Base-by-base conservation (phyloP, 2,329 filamentous ascomycete genomes). In the Arachnopeziza araneosa region DNA sequence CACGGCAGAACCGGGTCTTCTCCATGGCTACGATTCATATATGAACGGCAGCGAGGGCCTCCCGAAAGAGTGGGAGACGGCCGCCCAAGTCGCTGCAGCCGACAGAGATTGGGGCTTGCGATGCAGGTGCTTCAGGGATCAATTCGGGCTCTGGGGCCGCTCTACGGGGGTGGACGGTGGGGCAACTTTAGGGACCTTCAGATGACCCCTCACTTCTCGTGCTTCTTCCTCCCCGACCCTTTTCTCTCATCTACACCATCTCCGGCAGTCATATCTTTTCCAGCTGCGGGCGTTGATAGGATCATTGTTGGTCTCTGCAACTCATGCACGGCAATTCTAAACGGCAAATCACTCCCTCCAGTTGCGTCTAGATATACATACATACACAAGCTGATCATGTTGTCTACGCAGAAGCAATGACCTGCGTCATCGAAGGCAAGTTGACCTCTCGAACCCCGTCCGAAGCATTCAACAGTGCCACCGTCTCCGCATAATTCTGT, bases 401-500 rank as follows among this genome's bases (percentile, higher is more conserved):
- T 4, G 17, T 44, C 36, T 44, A 44, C 6, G 36, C 36, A 44
- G 36, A 44, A 44, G 36, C 36, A 44, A 44, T 14, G 36, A 44
- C 36, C 36, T 44, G 36, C 36, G 10, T 44, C 36, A 44, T 44
- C 3, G 36, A 44, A 14, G 36, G 36, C 36, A 44, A 44, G 36
- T 44, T 44, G 36, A 44, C 6, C 36, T 19, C 36, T 14, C 12
- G 2, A 44, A 44, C 17, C 6, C 36, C 17, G 8, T 52, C 14
- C 9, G 24, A 52, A 50, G 65, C 61, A 36, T 57, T 56, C 36
- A 67, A 50, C 17, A 64, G 50, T 21, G 58, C 58, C 12, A 63
- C 61, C 1, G 64, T 65, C 24, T 49, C 54, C 30, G 60, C 56
- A 52, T 68, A 68, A 44, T 66, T 64, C 44, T 64, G 58, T 26